A percentile compares a stretch with the other conserved stretches of the same genome.
phyloP scores from a whole-genome alignment of 768 basidiomycete genomes.

The Peribolospora baueri region DNA sequence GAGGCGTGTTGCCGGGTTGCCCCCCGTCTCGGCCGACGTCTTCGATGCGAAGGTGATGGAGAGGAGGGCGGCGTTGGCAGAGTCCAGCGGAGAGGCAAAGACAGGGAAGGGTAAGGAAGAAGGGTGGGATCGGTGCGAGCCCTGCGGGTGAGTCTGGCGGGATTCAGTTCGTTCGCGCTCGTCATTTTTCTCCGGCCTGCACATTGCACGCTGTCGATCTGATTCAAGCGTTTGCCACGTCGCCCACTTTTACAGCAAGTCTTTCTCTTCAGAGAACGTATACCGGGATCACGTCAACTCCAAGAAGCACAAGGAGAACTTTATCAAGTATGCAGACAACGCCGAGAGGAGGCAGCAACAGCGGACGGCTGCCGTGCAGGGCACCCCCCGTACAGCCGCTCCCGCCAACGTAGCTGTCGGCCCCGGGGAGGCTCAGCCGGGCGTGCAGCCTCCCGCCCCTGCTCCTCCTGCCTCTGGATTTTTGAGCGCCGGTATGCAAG shows the following conservation, averaged over 20 bases:
- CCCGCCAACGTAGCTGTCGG: conserved; percentile 11
- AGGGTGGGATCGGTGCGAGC: conserved; percentile 29
- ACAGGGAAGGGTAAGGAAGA: background rate
- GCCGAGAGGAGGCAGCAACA: background rate
- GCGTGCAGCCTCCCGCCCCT: background rate
- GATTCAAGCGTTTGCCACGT: background rate
- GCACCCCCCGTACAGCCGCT: background rate
- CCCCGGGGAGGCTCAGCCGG: background rate
- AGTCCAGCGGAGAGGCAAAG: background rate
- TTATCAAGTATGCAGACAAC: conserved; percentile 27
- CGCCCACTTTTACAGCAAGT: conserved; percentile 35
- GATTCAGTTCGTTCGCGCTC: background rate
- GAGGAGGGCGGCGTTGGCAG: conserved; percentile 16
- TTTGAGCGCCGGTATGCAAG: no score
- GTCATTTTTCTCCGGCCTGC: no score
- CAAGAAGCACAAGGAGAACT: conserved; percentile 65
- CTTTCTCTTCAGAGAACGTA: conserved; percentile 68
- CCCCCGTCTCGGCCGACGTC: conserved; percentile 47
- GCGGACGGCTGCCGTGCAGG: background rate
- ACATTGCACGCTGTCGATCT: background rate
- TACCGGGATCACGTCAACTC: conserved; percentile 68
- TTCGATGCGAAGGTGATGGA: conserved; percentile 81
- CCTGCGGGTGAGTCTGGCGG: conserved; percentile 46
- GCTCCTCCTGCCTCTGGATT: background rate
- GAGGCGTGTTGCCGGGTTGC: conserved; percentile 43